These are phyloP conservation scores for Quercus glauca DNA, from an alignment of 306 rosid species.

Conservation along the genomic window DNA sequence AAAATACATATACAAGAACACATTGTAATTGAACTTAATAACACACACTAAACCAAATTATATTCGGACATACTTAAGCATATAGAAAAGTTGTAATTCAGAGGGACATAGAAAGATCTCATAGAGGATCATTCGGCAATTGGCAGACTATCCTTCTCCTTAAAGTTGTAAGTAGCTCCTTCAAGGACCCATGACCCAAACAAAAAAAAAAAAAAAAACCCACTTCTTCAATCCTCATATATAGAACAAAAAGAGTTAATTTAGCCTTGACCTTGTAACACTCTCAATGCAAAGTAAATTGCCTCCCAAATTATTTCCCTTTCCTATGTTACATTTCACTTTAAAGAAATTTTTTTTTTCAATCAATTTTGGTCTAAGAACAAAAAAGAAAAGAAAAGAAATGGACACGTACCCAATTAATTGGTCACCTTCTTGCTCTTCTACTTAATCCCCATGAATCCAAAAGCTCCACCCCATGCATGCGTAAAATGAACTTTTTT, in stretches of 20 bases:
- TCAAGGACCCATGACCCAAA: neutral
- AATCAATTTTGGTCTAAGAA: neutral
- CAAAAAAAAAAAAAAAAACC: neutral
- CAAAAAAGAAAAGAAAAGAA: neutral
- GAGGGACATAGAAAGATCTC: neutral
- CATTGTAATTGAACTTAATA: no score
- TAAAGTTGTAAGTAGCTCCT: neutral
- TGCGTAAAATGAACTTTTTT: neutral
- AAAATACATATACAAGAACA: no score
- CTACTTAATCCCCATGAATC: neutral
- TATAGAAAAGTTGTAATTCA: neutral
- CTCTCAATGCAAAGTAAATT: neutral
- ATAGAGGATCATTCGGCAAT: neutral
- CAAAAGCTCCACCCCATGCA: no score
- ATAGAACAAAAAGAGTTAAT: neutral
- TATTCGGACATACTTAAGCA: no score
- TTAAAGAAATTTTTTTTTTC: neutral
- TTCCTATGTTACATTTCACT: neutral
- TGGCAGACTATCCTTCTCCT: neutral
- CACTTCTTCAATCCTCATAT: neutral
- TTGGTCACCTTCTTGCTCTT: neutral
- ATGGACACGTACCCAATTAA: conserved; percentile 17
- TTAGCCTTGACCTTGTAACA: neutral
- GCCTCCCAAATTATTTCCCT: neutral
- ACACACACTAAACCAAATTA: no score